Base-by-base conservation (phyloP, 495 filamentous ascomycete species). In the Collariella sp. region DNA sequence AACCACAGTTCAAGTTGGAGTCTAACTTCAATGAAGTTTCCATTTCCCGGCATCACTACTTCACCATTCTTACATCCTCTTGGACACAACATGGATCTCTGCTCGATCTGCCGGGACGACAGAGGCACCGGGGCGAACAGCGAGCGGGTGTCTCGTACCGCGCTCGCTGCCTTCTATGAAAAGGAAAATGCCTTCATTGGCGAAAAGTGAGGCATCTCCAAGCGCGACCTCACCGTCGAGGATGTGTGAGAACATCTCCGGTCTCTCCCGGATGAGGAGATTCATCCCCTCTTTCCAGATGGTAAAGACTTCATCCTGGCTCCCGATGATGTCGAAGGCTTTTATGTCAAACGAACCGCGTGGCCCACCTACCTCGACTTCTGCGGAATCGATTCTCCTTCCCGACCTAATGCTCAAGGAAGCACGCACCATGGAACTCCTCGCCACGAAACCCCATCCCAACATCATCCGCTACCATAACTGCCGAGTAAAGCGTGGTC, bases 381-480 rank as follows among this genome's bases (percentile, higher is more conserved):
- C 11, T 19, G 39, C 20, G 39, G 7, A 6, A 22, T 18, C 39
- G 16, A 22, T 2, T n/a, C 11, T 42, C 18, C 5, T 42, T 11
- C 39, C 39, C 19, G 19, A 11, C n/a, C 10, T 42, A 19, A 22
- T 42, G 39, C 16, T 42, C 39, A 22, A 42, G 26, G 9, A 31
- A 9, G 26, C 26, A 31, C 26, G 26, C 9, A 31, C 9, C 26
- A 31, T 31, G 26, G 26, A 42, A 11, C 39, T 42, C 18, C 16
- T 22, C 16, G 19, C 26, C 5, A 49, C 13, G 34, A 24, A 36
- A 1, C 70, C 71, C 16, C 68, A 75, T 54, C 70, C 64, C 15
- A 67, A 70, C 52, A 71, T 72, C 45, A 61, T 71, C 38, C 48
- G 50, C 31, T 72, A 73, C 54, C 67, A 69, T 50, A 67, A 60